Base-by-base conservation (phyloP, 2,329 filamentous ascomycete genomes). In the Xylaria sp. region DNA sequence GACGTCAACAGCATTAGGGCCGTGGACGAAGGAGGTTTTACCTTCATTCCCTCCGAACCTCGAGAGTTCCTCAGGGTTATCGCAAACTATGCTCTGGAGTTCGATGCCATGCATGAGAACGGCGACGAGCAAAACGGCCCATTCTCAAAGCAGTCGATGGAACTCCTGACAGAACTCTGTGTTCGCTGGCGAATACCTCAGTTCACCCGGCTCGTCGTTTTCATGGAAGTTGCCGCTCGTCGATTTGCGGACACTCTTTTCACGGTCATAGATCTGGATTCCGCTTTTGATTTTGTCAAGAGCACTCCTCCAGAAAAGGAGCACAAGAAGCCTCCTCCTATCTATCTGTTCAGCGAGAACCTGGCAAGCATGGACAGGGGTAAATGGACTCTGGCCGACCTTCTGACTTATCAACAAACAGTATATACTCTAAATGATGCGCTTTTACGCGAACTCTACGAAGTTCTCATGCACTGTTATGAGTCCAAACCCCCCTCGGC, bases 141-240 rank as follows among this genome's bases (percentile, higher is more conserved):
- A 11, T 74, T 89, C n/a, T 94, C 91, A 0, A 90, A 88, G 67
- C 84, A 89, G 63, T 94, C 91, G 1, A 82, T 85, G 53, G 92
- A 97, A 58, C 78, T 99, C 51, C 76, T 99, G 63, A 89, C 88
- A 61, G 93, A 97, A 73, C 81, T 97, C 59, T 90, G 88, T 60
- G 78, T 91, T 63, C 86, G 92, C 68, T 99, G 94, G 94, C 87
- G 94, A 54, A 82, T 99, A 63, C 92, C 93, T 1, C 86, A 88
- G 65, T 91, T 87, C 69, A 91, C 91, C 2, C 84, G 92, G 50
- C 80, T 91, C 55, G 85, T 96, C 4, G 76, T 93, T 4, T 87
- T 96, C 68, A 76, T 97, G 42, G 94, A 97, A 75, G 89, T 95
- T 58, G 83, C 91, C 5, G 83, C 88, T 19, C 88, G 92, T 68